Percentiles rank a stretch among this genome's conserved stretches.
Evolutionary conservation across 2,329 filamentous ascomycete species (phyloP).

Genomic region (Fusarium floridanum): DNA sequence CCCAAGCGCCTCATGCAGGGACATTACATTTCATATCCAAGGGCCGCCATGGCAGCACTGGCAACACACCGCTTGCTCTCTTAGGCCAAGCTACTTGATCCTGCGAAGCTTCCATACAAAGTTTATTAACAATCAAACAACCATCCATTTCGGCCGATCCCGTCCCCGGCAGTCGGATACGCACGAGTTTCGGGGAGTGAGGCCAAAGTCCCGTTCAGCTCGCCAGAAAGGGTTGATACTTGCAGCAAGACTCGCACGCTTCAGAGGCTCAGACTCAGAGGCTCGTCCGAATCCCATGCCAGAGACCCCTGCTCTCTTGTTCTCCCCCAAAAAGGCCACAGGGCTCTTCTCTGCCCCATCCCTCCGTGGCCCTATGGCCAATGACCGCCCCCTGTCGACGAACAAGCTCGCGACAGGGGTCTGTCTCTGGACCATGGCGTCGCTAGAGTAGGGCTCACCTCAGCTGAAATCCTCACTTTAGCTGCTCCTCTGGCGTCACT

Average conservation of each 20-base stretch:
- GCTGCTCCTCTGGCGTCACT: slow-evolving; percentile 44
- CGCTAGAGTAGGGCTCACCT: slow-evolving; percentile 53
- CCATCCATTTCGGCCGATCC: slow-evolving; percentile 30
- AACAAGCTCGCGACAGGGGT: slow-evolving; percentile 48
- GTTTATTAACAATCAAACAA: slow-evolving; percentile 20
- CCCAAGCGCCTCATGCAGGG: slow-evolving; percentile 34
- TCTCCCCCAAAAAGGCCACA: slow-evolving; percentile 22
- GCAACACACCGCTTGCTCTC: slow-evolving; percentile 33
- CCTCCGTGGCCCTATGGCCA: slow-evolving; percentile 34
- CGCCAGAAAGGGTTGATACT: slow-evolving; percentile 35
- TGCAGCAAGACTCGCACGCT: slow-evolving; percentile 27
- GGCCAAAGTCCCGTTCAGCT: slow-evolving; percentile 19
- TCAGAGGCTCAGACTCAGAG: slow-evolving; percentile 34
- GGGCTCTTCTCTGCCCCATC: slow-evolving; percentile 32
- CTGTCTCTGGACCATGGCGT: slow-evolving; percentile 43
- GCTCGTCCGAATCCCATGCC: slow-evolving; percentile 16
- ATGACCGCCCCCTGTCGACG: slow-evolving; percentile 43
- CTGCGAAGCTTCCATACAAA: slow-evolving; percentile 13
- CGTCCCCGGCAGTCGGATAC: slow-evolving; percentile 15
- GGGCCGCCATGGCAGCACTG: slow-evolving; percentile 13
- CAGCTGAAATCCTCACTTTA: slow-evolving; percentile 53
- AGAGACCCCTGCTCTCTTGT: slow-evolving; percentile 27
- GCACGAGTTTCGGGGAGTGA: slow-evolving; percentile 19
- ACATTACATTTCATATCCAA: slow-evolving; percentile 29
- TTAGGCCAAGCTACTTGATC: slow-evolving; percentile 7